Conservation (phyloP, 331 rosid genomes). For the Telfairia occidentalis region DNA sequence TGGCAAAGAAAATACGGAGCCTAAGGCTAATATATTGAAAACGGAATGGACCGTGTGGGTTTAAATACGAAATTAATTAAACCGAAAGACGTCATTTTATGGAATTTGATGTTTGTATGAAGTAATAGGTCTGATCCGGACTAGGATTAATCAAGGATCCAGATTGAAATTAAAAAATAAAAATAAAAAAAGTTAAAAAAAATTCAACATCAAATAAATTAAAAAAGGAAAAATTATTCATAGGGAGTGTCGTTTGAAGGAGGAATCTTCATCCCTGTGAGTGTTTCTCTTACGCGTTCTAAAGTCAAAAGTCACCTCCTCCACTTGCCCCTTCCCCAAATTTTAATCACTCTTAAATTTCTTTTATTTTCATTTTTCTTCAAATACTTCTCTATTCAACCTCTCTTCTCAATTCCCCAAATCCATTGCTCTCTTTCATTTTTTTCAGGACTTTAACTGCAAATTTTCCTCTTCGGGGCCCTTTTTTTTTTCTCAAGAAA, state of each 20-base stretch:
- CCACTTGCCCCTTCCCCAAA: background rate
- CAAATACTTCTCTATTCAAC: background rate
- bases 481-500: background rate
- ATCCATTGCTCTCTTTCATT: background rate
- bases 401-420: background rate
- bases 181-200: background rate
- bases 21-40: background rate
- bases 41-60: background rate
- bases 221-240: background rate
- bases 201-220: too few species aligned
- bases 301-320: slow-evolving; percentile 5
- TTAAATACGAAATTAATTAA: background rate
- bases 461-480: background rate
- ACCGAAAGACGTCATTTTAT: background rate
- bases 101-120: background rate
- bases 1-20: background rate
- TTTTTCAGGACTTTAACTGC: too few species aligned
- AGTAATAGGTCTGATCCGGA: background rate
- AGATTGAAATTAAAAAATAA: background rate
- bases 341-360: background rate
- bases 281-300: background rate
- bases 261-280: background rate
- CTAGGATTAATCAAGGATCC: background rate
- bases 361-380: background rate
- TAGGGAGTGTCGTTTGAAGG: background rate